Conservation (phyloP, 2,329 filamentous ascomycete genomes). For the Cladosporium sp. region DNA sequence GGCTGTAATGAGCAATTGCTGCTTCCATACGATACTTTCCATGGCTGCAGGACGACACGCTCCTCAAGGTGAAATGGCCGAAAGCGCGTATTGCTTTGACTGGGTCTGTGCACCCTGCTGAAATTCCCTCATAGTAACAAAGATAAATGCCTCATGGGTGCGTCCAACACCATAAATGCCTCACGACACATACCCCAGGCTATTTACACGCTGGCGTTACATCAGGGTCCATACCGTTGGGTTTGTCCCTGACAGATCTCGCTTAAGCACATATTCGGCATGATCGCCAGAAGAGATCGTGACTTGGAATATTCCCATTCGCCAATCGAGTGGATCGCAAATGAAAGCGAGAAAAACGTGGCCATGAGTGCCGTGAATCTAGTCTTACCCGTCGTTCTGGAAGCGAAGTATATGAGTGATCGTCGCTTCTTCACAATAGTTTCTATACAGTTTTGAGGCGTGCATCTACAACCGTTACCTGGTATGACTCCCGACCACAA, state of each 20-base stretch:
- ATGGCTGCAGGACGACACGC: background rate
- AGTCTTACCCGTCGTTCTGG: background rate
- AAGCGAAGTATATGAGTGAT: conserved; percentile 2
- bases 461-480: conserved; percentile 5
- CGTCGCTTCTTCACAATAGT: background rate
- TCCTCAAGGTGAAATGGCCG: background rate
- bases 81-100: background rate
- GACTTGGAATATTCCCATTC: background rate
- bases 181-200: conserved; percentile 4
- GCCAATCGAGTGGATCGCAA: conserved; percentile 2
- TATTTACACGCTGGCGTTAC: background rate
- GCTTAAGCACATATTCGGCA: conserved; percentile 1
- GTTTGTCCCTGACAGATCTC: background rate
- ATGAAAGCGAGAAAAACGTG: conserved; percentile 8
- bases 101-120: background rate
- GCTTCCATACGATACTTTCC: background rate
- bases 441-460: background rate
- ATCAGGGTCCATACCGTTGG: background rate
- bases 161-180: conserved; percentile 8
- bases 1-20: background rate
- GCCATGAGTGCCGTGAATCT: conserved; percentile 1
- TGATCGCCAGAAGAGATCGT: background rate
- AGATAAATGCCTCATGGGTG: conserved; percentile 8
- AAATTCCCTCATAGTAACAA: conserved; percentile 16
- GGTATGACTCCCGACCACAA: conserved; percentile 10